A percentile compares a stretch with the other conserved stretches of the same genome.
phyloP scores from a whole-genome alignment of 2,329 filamentous ascomycete species.

The Podosphaera aphanis region DNA sequence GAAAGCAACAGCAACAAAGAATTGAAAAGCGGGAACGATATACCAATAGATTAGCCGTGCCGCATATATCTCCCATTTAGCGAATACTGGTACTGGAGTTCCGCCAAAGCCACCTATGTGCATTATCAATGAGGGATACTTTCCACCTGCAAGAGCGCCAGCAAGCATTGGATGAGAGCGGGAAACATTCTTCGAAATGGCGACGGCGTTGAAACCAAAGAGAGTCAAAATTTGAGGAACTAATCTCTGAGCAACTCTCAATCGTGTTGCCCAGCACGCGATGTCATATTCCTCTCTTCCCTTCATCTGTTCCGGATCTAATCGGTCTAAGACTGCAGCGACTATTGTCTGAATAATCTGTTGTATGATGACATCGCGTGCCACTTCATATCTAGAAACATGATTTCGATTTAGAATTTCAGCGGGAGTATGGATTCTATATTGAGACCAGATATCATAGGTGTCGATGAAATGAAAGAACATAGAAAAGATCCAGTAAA shows the following conservation, averaged over 20 bases:
- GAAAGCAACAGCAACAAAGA: constrained; percentile 47
- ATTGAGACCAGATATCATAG: constrained; percentile 68
- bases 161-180: constrained; percentile 50
- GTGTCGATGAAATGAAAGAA: constrained; percentile 66
- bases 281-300: constrained; percentile 72
- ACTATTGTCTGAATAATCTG: constrained; percentile 69
- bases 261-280: constrained; percentile 66
- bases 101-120: constrained; percentile 29
- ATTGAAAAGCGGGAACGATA: constrained; percentile 53
- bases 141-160: constrained; percentile 53
- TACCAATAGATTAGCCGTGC: constrained; percentile 64
- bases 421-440: constrained; percentile 82
- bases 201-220: constrained; percentile 52
- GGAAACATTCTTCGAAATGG: constrained; percentile 53
- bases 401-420: constrained; percentile 82
- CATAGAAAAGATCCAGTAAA: constrained; percentile 72
- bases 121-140: constrained; percentile 49
- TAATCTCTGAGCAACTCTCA: constrained; percentile 57
- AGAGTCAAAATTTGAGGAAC: constrained; percentile 47
- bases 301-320: constrained; percentile 48
- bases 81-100: constrained; percentile 44
- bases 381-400: constrained; percentile 61
- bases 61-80: constrained; percentile 53
- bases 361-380: constrained; percentile 77
- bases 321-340: constrained; percentile 40